Evolutionary conservation across 305 asterid genomes (phyloP).

Genomic region (Plantago rigida): DNA sequence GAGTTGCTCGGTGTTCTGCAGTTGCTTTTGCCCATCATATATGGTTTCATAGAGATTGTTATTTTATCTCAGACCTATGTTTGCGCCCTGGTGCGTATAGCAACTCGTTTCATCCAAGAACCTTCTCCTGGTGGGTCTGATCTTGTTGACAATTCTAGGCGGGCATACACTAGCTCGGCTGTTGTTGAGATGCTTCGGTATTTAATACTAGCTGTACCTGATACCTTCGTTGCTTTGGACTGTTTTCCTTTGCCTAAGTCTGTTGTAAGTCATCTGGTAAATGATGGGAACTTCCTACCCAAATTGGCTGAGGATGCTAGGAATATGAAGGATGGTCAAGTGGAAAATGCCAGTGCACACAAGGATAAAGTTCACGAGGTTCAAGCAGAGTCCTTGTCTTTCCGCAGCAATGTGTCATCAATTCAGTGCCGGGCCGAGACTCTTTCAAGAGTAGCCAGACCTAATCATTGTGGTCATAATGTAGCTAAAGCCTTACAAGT

Average conservation of each 20-base stretch:
- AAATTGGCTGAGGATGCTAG: slow-evolving; percentile 60
- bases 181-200: slow-evolving; percentile 97
- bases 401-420: slow-evolving; percentile 58
- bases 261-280: slow-evolving; percentile 50
- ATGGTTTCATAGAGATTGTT: slow-evolving; percentile 82
- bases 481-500: slow-evolving; percentile 66
- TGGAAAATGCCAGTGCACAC: slow-evolving; percentile 43
- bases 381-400: slow-evolving; percentile 54
- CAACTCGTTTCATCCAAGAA: slow-evolving; percentile 74
- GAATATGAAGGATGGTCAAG: slow-evolving; percentile 48
- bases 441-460: slow-evolving; percentile 71
- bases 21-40: slow-evolving; percentile 81
- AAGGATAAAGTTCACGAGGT: slow-evolving; percentile 49
- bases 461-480: slow-evolving; percentile 60
- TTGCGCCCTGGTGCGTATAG: slow-evolving; percentile 58
- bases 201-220: slow-evolving; percentile 83
- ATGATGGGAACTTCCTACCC: slow-evolving; percentile 68
- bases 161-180: slow-evolving; percentile 86
- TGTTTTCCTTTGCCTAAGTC: slow-evolving; percentile 77
- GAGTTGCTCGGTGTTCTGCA: slow-evolving; percentile 76
- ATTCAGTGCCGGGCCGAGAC: slow-evolving; percentile 67
- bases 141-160: slow-evolving; percentile 86
- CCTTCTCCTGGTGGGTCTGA: slow-evolving; percentile 99
- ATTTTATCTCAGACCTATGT: slow-evolving; percentile 89
- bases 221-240: slow-evolving; percentile 89